Percentiles rank a stretch among this genome's conserved stretches.
phyloP scores from a whole-genome alignment of 345 rosid species.

The Carallia pectinifolia region DNA sequence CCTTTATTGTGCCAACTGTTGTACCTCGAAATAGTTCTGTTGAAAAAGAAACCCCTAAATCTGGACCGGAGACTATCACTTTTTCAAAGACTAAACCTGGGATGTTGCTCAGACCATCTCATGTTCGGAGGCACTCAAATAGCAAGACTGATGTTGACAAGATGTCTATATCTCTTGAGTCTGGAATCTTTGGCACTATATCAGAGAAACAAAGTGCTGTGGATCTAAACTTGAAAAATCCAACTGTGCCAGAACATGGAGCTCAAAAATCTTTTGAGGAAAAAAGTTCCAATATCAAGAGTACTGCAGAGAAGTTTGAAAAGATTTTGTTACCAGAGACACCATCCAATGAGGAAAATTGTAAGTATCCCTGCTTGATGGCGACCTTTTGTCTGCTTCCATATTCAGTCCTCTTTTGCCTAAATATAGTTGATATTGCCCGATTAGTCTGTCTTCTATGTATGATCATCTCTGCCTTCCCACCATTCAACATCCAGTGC shows the following conservation, averaged over 20 bases:
- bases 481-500: too few species aligned
- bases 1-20: constrained; percentile 34
- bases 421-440: constrained; percentile 4
- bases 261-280: constrained; percentile 39
- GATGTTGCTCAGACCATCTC: constrained; percentile 89
- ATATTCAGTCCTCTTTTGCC: not conserved
- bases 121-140: constrained; percentile 50
- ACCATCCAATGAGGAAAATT: constrained; percentile 42
- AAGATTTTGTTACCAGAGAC: constrained; percentile 42
- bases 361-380: constrained; percentile 42
- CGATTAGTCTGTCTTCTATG: not conserved
- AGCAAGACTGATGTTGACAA: constrained; percentile 52
- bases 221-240: constrained; percentile 29
- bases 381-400: not conserved
- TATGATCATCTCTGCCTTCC: too few species aligned
- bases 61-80: constrained; percentile 64
- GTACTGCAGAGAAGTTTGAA: constrained; percentile 45
- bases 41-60: constrained; percentile 46
- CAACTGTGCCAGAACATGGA: constrained; percentile 33
- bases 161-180: constrained; percentile 44
- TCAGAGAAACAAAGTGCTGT: constrained; percentile 32
- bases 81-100: constrained; percentile 90
- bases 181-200: constrained; percentile 29
- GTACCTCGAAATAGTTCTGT: constrained; percentile 40
- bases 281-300: constrained; percentile 39